Percentiles rank a stretch among this genome's conserved stretches.
phyloP scores from a whole-genome alignment of 345 rosid genomes.

The Murraya paniculata region DNA sequence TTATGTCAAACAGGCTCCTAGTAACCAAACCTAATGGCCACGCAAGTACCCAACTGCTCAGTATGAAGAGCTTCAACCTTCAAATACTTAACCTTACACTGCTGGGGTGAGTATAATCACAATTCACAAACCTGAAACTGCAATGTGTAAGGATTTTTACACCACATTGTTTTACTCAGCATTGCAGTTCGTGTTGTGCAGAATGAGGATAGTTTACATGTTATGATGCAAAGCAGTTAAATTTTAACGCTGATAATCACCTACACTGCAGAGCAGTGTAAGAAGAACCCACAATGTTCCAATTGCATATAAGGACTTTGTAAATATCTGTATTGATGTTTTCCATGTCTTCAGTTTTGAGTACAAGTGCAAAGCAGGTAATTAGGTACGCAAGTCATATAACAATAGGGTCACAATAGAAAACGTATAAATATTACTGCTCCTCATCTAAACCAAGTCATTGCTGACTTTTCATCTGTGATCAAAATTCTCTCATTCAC shows the following conservation, averaged over 20 bases:
- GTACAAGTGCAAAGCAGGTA: background rate
- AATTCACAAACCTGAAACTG: no score
- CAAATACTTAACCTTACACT: no score
- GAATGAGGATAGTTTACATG: background rate
- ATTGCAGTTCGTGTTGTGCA: background rate
- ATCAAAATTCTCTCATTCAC: background rate
- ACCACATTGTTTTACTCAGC: background rate
- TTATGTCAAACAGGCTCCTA: no score
- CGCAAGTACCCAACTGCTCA: no score
- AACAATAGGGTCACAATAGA: background rate
- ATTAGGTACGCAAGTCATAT: background rate
- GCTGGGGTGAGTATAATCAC: no score
- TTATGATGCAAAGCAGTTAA: no score
- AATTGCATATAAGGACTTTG: background rate
- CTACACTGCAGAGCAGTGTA: background rate
- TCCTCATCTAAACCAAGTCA: slow-evolving; percentile 1
- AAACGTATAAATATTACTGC: background rate
- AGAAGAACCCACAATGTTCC: no score
- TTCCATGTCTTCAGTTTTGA: background rate
- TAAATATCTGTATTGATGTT: background rate
- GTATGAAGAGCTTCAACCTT: no score
- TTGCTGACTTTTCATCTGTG: background rate
- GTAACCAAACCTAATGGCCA: no score
- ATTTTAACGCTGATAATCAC: background rate
- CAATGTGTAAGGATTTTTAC: no score